Evolutionary conservation across 2,329 filamentous ascomycete genomes (phyloP).

Genomic region (Monosporascus sp.): DNA sequence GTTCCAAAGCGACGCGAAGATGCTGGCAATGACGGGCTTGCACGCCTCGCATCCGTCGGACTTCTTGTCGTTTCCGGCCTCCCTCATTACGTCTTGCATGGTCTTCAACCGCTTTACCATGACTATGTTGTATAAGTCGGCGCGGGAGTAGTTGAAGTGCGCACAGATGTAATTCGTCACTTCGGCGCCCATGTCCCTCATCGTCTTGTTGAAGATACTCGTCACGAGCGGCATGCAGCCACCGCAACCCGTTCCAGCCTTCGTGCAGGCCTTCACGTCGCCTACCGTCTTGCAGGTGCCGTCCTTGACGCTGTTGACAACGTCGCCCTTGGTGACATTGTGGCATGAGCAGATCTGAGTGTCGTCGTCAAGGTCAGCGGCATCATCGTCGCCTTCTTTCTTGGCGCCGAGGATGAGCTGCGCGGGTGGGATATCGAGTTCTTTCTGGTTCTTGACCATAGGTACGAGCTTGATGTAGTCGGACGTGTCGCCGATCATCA

Average conservation of each 20-base stretch:
- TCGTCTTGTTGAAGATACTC: conserved; percentile 83
- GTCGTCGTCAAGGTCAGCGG: conserved; percentile 74
- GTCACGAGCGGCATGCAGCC: conserved; percentile 86
- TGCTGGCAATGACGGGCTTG: conserved; percentile 76
- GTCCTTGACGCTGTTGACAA: conserved; percentile 66
- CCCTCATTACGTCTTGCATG: conserved; percentile 71
- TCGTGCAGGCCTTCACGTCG: conserved; percentile 84
- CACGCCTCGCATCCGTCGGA: conserved; percentile 83
- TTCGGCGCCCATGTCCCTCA: conserved; percentile 79
- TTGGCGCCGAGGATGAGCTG: conserved; percentile 78
- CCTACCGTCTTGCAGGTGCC: conserved; percentile 76
- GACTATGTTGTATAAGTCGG: conserved; percentile 85
- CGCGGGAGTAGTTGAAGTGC: conserved; percentile 78
- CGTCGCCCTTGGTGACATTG: conserved; percentile 82
- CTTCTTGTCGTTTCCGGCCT: conserved; percentile 63
- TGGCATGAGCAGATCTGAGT: conserved; percentile 91
- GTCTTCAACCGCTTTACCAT: conserved; percentile 72
- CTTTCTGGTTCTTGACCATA: conserved; percentile 79
- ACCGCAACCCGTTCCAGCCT: conserved; percentile 85
- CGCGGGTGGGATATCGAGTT: conserved; percentile 69
- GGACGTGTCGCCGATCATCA: conserved; percentile 93
- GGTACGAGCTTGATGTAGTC: conserved; percentile 88
- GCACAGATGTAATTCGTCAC: conserved; percentile 82
- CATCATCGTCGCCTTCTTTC: conserved; percentile 67
- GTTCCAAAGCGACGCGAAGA: conserved; percentile 79